These are phyloP conservation scores for Lunasporangiospora selenospora DNA, from an alignment of 192 early-diverging fungal species.

Conservation along the genomic window DNA sequence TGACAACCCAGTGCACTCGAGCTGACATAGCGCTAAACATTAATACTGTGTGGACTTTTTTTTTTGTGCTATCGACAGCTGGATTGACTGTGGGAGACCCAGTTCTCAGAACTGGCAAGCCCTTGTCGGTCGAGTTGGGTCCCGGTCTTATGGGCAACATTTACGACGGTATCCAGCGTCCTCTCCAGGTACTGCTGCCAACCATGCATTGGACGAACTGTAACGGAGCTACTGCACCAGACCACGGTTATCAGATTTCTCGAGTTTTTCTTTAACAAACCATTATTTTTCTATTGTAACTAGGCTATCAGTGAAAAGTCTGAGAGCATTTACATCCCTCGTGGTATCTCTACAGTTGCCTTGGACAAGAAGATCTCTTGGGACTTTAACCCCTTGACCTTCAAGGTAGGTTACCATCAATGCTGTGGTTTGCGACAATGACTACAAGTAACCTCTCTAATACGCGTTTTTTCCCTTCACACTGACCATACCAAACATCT, in stretches of 20 bases:
- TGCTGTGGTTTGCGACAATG: too few species aligned
- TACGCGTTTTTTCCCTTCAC: too few species aligned
- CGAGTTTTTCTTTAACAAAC: too few species aligned
- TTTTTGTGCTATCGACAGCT: conserved; percentile 54
- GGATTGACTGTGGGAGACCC: conserved; percentile 99
- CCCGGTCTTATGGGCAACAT: conserved; percentile 97
- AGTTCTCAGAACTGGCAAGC: conserved; percentile 97
- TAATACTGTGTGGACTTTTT: neutral
- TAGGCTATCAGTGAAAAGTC: conserved; percentile 92
- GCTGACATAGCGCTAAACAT: neutral
- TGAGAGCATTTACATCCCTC: conserved; percentile 98
- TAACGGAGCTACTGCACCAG: too few species aligned
- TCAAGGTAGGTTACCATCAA: conserved; percentile 64
- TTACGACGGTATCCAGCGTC: conserved; percentile 99
- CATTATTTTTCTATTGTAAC: too few species aligned
- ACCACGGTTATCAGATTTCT: too few species aligned
- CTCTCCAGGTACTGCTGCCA: conserved; percentile 92
- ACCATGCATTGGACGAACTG: too few species aligned
- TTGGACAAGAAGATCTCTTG: conserved; percentile 89
- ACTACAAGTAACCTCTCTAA: too few species aligned
- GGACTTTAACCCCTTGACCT: conserved; percentile 95
- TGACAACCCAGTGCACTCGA: neutral
- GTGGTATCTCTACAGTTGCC: conserved; percentile 98
- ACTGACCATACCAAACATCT: too few species aligned
- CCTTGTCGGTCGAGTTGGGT: conserved; percentile 97